These are phyloP conservation scores for Arthroderma uncinatum DNA, from an alignment of 2,329 filamentous ascomycete species.

Conservation along the genomic window DNA sequence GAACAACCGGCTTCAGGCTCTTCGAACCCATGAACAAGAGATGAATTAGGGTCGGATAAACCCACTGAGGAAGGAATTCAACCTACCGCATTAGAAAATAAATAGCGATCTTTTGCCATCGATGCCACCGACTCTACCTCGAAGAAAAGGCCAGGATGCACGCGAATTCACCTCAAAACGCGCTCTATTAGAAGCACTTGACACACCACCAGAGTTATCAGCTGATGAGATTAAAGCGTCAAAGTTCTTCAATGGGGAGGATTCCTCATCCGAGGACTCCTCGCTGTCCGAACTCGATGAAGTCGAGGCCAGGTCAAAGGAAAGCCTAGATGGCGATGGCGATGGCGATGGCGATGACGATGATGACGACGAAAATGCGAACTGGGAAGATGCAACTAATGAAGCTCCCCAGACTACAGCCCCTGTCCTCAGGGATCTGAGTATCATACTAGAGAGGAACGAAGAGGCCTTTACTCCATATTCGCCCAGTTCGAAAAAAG, in stretches of 20 bases:
- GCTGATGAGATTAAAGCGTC: slow-evolving; percentile 9
- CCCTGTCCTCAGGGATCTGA: slow-evolving; percentile 53
- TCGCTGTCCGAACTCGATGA: slow-evolving; percentile 16
- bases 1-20: background rate
- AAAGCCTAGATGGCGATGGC: background rate
- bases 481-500: slow-evolving; percentile 57
- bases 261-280: slow-evolving; percentile 30
- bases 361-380: slow-evolving; percentile 26
- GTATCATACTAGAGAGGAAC: slow-evolving; percentile 52
- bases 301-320: background rate
- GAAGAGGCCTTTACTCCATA: slow-evolving; percentile 51
- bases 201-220: slow-evolving; percentile 8
- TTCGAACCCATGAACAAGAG: background rate
- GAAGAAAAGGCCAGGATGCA: background rate
- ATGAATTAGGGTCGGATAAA: background rate
- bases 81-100: too few relatives aligned
- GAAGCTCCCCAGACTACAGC: slow-evolving; percentile 35
- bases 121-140: background rate
- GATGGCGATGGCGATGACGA: background rate
- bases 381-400: slow-evolving; percentile 47
- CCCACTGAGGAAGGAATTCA: background rate
- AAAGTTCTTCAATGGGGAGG: slow-evolving; percentile 17
- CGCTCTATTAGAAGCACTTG: slow-evolving; percentile 15
- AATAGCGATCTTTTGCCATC: background rate
- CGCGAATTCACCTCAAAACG: slow-evolving; percentile 15